Conservation (phyloP, 139 green algal genomes). For the Spirogloea muscicola region DNA sequence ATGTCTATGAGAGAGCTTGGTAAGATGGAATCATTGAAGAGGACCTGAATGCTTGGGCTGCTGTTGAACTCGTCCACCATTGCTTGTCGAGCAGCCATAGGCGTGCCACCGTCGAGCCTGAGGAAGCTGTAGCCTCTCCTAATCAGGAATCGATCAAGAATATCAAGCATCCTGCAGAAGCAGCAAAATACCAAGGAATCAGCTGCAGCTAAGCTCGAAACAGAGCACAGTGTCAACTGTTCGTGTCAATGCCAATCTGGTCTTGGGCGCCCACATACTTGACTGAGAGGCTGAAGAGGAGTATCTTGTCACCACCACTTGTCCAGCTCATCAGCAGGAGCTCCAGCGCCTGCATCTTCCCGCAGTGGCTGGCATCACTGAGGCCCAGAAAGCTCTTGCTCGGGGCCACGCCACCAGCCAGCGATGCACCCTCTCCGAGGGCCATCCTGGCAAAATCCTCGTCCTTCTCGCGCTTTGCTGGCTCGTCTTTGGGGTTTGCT, state of each 20-base stretch:
- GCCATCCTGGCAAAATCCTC: constrained; percentile 56
- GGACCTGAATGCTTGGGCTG: not conserved
- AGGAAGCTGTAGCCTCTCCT: constrained; percentile 37
- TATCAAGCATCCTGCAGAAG: constrained; percentile 68
- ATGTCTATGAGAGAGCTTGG: not conserved
- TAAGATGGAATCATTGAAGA: not conserved
- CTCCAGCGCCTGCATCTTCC: constrained; percentile 62
- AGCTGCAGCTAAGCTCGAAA: too few species aligned
- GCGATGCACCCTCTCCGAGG: constrained; percentile 58
- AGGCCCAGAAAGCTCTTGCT: constrained; percentile 46
- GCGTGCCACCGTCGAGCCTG: constrained; percentile 15
- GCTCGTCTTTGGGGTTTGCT: constrained; percentile 25
- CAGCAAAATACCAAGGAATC: too few species aligned
- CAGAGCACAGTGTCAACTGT: too few species aligned
- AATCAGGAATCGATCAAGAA: constrained; percentile 53
- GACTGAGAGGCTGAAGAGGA: constrained; percentile 65
- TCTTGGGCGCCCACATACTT: too few species aligned
- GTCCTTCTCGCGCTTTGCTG: constrained; percentile 24
- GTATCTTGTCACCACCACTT: constrained; percentile 47
- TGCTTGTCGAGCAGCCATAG: constrained; percentile 69
- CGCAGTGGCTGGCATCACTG: constrained; percentile 51
- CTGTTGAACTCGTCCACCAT: constrained; percentile 78
- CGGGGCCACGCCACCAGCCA: constrained; percentile 46
- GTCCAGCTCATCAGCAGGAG: constrained; percentile 48
- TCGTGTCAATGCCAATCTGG: too few species aligned